Evolutionary conservation across 2,329 filamentous ascomycete species (phyloP).

Genomic region (Aspergillus niger): DNA sequence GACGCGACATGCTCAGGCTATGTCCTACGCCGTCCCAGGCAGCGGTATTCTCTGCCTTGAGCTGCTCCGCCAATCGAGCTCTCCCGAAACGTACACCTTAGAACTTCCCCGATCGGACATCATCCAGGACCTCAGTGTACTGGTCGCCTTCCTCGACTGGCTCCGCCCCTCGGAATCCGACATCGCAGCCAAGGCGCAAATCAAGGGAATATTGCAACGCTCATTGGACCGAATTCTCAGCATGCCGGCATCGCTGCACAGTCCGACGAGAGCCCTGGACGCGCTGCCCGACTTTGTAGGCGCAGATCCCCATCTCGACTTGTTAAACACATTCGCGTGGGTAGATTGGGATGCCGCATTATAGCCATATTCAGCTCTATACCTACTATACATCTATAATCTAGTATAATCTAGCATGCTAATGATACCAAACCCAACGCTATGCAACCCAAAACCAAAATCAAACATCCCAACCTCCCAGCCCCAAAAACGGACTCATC

Average conservation of each 20-base stretch:
- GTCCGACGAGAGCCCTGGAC: background rate
- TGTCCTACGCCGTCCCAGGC: constrained; percentile 9
- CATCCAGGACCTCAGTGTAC: constrained; percentile 4
- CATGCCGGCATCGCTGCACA: background rate
- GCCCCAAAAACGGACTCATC: constrained; percentile 20
- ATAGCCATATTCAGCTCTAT: background rate
- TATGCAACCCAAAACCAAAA: background rate
- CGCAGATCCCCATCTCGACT: constrained; percentile 2
- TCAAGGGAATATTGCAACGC: constrained; percentile 1
- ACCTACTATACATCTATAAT: background rate
- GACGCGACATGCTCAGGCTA: background rate
- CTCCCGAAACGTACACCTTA: background rate
- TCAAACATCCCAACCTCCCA: background rate
- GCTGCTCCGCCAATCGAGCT: constrained; percentile 6
- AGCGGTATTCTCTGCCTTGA: constrained; percentile 10
- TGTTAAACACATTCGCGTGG: constrained; percentile 5
- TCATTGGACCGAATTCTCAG: constrained; percentile 9
- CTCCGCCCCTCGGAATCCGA: background rate
- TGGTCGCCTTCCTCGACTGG: constrained; percentile 10
- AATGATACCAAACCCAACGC: background rate
- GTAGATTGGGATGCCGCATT: constrained; percentile 5
- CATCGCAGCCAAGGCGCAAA: background rate
- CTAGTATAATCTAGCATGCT: background rate
- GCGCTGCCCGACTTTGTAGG: background rate
- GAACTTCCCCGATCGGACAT: constrained; percentile 5